Conservation (phyloP, 257 asterid genomes). For the Jasminum sambac region DNA sequence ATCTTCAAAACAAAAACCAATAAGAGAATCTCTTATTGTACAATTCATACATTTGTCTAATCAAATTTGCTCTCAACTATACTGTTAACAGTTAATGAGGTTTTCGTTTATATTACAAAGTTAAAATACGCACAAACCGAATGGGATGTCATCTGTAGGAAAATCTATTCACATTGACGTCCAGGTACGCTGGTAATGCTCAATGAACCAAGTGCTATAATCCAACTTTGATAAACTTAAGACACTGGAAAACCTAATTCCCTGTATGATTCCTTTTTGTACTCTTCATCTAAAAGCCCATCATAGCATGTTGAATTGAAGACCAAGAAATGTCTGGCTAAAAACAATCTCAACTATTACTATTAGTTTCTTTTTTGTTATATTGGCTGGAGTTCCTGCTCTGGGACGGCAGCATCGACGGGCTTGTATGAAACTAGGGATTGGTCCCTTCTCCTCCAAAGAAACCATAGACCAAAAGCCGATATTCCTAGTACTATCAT, state of each 20-base stretch:
- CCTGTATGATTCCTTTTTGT: constrained; percentile 24
- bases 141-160: neutral
- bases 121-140: neutral
- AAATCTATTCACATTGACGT: constrained; percentile 26
- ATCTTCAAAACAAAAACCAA: neutral
- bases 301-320: neutral
- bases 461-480: constrained; percentile 62
- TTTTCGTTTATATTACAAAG: neutral
- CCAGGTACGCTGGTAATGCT: constrained; percentile 17
- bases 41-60: neutral
- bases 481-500: constrained; percentile 48
- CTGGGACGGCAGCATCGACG: constrained; percentile 65
- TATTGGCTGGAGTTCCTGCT: constrained; percentile 97
- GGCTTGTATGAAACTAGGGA: constrained; percentile 64
- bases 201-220: constrained; percentile 14
- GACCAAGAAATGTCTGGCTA: neutral
- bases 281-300: constrained; percentile 5
- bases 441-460: constrained; percentile 54
- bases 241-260: neutral
- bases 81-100: neutral
- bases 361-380: constrained; percentile 25
- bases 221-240: neutral
- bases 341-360: constrained; percentile 22
- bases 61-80: neutral
- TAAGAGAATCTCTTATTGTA: neutral